Percentiles rank a stretch among this genome's conserved stretches.
These are phyloP conservation scores for Geotrichum carabidarum DNA, from an alignment of 1,139 yeast species.

Conservation along the genomic window DNA sequence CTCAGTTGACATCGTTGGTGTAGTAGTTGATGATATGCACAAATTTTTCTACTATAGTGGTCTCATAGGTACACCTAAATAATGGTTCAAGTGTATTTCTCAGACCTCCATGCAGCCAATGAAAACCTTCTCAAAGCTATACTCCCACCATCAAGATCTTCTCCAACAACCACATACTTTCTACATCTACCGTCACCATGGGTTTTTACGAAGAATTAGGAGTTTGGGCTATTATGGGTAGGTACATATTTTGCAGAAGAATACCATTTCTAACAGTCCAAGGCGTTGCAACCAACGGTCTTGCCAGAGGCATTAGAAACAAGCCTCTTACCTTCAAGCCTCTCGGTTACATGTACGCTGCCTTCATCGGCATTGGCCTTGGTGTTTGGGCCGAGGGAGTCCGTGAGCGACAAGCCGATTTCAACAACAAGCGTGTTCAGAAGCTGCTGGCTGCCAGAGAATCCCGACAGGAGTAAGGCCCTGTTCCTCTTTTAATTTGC, in stretches of 20 bases:
- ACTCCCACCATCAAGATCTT: slow-evolving; percentile 3
- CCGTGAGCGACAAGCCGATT: slow-evolving; percentile 33
- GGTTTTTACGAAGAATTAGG: slow-evolving; percentile 32
- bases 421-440: slow-evolving; percentile 33
- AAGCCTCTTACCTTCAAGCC: slow-evolving; percentile 38
- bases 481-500: slow-evolving; percentile 22
- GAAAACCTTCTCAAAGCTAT: slow-evolving; percentile 10
- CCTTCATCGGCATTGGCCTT: slow-evolving; percentile 35
- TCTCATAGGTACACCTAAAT: not conserved
- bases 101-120: slow-evolving; percentile 16
- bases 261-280: slow-evolving; percentile 6
- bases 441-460: slow-evolving; percentile 32
- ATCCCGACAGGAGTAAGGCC: slow-evolving; percentile 25
- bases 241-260: not conserved
- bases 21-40: not conserved
- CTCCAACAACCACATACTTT: slow-evolving; percentile 2
- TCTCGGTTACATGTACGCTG: slow-evolving; percentile 34
- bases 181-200: slow-evolving; percentile 10
- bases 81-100: not conserved
- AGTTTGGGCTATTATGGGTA: slow-evolving; percentile 32
- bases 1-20: slow-evolving; percentile 13
- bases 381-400: slow-evolving; percentile 33
- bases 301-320: slow-evolving; percentile 38
- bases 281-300: slow-evolving; percentile 37
- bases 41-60: slow-evolving; percentile 1